phyloP scores from a whole-genome alignment of 768 basidiomycete genomes.

The Boletus sp. region DNA sequence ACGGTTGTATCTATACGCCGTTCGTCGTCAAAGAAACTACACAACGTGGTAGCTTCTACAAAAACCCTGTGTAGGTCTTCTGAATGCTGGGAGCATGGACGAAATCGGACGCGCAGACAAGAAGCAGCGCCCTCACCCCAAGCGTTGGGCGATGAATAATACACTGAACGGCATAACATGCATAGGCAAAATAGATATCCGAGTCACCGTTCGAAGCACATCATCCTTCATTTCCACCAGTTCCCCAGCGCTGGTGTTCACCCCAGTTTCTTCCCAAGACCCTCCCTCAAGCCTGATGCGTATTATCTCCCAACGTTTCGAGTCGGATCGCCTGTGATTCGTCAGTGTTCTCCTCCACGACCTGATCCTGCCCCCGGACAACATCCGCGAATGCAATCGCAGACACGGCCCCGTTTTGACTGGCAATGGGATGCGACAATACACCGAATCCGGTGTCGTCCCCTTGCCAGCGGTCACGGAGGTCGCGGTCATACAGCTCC shows the following conservation, averaged over 20 bases:
- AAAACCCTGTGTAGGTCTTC: no score
- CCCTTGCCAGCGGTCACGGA: not conserved
- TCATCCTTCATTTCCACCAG: not conserved
- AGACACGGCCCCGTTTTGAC: not conserved
- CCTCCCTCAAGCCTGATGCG: no score
- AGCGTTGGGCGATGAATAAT: not conserved
- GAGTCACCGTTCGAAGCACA: not conserved
- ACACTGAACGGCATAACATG: not conserved
- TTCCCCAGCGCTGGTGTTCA: no score
- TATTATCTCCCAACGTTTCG: no score
- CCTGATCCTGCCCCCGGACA: not conserved
- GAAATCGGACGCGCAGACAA: no score
- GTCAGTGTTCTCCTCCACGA: not conserved
- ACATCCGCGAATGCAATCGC: not conserved
- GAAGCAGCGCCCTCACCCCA: no score
- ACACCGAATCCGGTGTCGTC: constrained; percentile 6
- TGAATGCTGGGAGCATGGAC: no score
- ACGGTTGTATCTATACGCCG: no score
- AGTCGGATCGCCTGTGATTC: not conserved
- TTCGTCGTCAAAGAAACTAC: no score
- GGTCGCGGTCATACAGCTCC: not conserved
- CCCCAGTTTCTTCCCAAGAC: not conserved
- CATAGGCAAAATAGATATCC: not conserved
- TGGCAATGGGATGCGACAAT: not conserved
- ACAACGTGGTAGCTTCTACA: no score